Evolutionary conservation across 2,329 filamentous ascomycete genomes (phyloP), one percentile per base, ranked within the genome.

Genomic region (Ophiostoma tasmaniense): DNA sequence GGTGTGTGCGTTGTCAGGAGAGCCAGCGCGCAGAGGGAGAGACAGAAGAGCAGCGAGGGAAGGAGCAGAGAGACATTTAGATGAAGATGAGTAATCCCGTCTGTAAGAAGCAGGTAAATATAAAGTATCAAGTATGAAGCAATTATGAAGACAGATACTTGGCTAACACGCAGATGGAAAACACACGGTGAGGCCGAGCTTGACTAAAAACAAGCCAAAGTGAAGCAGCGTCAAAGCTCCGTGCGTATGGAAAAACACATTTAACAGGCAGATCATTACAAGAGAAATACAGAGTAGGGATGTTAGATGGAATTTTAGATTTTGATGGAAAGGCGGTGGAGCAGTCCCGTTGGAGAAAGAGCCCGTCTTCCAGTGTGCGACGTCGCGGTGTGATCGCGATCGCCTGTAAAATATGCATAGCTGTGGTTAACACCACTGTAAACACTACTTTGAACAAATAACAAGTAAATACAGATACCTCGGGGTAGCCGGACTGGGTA

Each of bases 1-100:
- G 61, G 61, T 37, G 61, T 64, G 61, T 64, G 61, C 30, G 61
- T 64, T 64, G 61, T 64, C 61, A 64, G 17, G 30, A 45, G 42
- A 45, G 42, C 42, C 42, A 45, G 11, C 42, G 20, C 13, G n/a
- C 17, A 20, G 17, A 45, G 42, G 37, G 37, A 39, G 37, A 39
- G 37, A 39, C 13, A 45, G 42, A 20, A 45, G 6, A 4, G 42
- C 42, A n/a, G 39, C 39, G 17, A 42, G 37, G 39, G 5, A 37
- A 69, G 64, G 37, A 17, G 59, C 50, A 69, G 59, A 28, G 59
- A 62, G 59, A 62, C 59, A 62, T 10, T 33, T 30, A 22, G n/a
- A 25, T 55, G 50, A 55, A 25, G 55, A 30, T 61, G 50, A 61
- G 55, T 61, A 28, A 61, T 25, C 55, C 8, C 8, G 33, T 33